Conservation (phyloP, 2,329 filamentous ascomycete genomes). For the Leptodontidium sp. region DNA sequence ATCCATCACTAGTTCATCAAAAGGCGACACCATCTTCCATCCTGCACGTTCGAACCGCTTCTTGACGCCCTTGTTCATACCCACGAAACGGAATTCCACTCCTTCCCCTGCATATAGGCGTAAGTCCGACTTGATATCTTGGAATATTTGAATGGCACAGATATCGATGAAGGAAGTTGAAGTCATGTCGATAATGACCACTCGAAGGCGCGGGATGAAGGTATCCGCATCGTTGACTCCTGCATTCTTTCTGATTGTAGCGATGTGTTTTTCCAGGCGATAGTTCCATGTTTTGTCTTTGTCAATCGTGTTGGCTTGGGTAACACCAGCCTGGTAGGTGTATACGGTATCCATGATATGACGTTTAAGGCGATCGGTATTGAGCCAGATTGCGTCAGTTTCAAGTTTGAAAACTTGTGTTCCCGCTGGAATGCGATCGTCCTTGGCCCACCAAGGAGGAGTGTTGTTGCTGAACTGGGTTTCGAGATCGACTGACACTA, state of each 20-base stretch:
- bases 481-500: conserved; percentile 32
- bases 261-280: conserved; percentile 30
- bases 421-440: conserved; percentile 30
- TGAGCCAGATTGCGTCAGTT: conserved; percentile 33
- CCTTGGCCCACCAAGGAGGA: conserved; percentile 27
- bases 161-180: conserved; percentile 35
- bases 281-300: conserved; percentile 30
- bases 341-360: conserved; percentile 32
- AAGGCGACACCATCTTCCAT: conserved; percentile 32
- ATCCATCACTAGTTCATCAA: conserved; percentile 19
- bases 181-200: conserved; percentile 35
- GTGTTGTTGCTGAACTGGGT: conserved; percentile 24
- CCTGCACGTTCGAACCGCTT: conserved; percentile 30
- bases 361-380: conserved; percentile 32
- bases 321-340: conserved; percentile 28
- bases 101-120: conserved; percentile 29
- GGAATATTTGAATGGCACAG: conserved; percentile 28
- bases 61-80: conserved; percentile 29
- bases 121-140: conserved; percentile 31
- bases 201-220: conserved; percentile 25
- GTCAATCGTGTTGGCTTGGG: neutral
- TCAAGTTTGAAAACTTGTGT: conserved; percentile 34
- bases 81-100: conserved; percentile 38
- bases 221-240: conserved; percentile 25
- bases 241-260: conserved; percentile 23